Conservation (phyloP, 2,329 filamentous ascomycete genomes). For the Exophiala mesophila region DNA sequence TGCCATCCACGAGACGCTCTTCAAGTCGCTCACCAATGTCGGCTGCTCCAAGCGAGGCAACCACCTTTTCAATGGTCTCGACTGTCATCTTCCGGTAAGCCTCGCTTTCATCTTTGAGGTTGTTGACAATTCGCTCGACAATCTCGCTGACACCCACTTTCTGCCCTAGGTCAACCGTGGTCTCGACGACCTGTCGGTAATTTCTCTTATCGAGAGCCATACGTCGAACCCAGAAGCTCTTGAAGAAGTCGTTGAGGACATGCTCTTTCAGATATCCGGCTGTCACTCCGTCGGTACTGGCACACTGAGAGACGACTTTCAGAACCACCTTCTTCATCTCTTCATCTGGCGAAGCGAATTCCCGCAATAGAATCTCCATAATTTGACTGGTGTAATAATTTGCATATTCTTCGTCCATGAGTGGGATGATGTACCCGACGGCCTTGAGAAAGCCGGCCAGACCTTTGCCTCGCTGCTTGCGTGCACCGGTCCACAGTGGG, state of each 20-base stretch:
- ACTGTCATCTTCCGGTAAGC: slow-evolving; percentile 99
- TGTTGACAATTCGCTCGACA: slow-evolving; percentile 84
- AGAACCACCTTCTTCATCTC: slow-evolving; percentile 99
- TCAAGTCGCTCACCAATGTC: slow-evolving; percentile 91
- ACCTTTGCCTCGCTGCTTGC: slow-evolving; percentile 94
- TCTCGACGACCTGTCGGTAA: slow-evolving; percentile 96
- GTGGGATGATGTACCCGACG: slow-evolving; percentile 93
- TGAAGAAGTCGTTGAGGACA: slow-evolving; percentile 94
- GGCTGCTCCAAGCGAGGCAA: slow-evolving; percentile 85
- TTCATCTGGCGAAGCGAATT: slow-evolving; percentile 95
- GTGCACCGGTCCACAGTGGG: slow-evolving; percentile 90
- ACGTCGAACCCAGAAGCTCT: slow-evolving; percentile 94
- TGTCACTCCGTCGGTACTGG: slow-evolving; percentile 89
- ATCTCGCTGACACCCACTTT: slow-evolving; percentile 98
- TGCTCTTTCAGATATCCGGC: slow-evolving; percentile 92
- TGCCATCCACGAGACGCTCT: slow-evolving; percentile 89
- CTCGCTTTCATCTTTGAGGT: slow-evolving; percentile 97
- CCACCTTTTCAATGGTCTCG: slow-evolving; percentile 94
- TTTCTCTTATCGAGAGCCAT: slow-evolving; percentile 98
- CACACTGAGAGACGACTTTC: slow-evolving; percentile 94
- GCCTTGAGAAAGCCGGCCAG: slow-evolving; percentile 94
- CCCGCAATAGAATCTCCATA: slow-evolving; percentile 94
- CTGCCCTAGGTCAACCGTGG: slow-evolving; percentile 91
- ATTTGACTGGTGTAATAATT: slow-evolving; percentile 99
- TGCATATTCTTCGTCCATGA: slow-evolving; percentile 99